Base-by-base conservation (phyloP, 441 rosid species). In the Adansonia gregorii region DNA sequence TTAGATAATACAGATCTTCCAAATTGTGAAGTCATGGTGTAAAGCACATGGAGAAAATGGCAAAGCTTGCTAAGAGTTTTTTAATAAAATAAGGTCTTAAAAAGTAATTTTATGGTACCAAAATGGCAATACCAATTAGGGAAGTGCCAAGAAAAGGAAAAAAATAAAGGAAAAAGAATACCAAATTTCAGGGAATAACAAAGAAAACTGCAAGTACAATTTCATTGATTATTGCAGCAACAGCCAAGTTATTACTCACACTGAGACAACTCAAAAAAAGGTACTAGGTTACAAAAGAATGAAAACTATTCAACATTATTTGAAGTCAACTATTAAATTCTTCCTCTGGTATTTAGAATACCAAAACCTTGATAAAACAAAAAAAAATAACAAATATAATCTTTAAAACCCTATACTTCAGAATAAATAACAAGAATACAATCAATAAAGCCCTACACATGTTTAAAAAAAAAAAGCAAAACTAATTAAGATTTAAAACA, bases 41-140 rank as follows among this genome's bases (percentile, higher is more conserved):
- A 15, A n/a, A 71, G 61, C 15, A 71, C 48, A 27, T 70, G 45
- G 46, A 51, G 22, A 27, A 24, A 70, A 27, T 15, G 39, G 1
- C 60, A 70, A 7, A 24, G 22, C 24, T 52, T 8, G 31, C 15
- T 15, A 49, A 70, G 43, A 51, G 74, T 15, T 70, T 48, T 51
- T 41, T 12, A 19, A 11, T 6, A 22, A 69, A 69, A 48, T 48
- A 68, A 24, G 39, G 15, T 20, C 72, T 46, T 20, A 31, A 45
- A 45, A 46, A 46, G 55, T 48, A 67, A 67, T 11, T 67, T 15
- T 46, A 67, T 67, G 55, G 56, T 14, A 6, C 59, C 59, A 69
- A 69, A n/a, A 69, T 49, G 12, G 45, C 20, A 69, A 6, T 49
- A 49, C 8, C 49, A 51, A 51, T 48, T 51, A 27, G 60, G 58